Conservation (phyloP, 2,329 filamentous ascomycete species). For the Phaeosphaeriaceae sp. region DNA sequence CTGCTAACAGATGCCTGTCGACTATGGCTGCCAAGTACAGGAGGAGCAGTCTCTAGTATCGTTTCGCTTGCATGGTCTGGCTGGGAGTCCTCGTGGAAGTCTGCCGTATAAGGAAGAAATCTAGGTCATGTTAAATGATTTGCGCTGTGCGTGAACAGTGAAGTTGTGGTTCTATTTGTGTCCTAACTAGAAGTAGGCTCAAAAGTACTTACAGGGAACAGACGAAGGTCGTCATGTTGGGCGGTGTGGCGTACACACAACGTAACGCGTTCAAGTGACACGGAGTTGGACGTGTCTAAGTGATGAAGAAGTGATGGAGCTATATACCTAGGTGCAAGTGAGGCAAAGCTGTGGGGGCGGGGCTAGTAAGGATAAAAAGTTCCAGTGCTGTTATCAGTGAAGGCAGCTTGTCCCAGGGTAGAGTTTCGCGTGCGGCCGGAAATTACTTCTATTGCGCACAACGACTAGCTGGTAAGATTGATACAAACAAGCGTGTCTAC, state of each 20-base stretch:
- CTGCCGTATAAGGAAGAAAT: slow-evolving; percentile 89
- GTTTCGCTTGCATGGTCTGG: slow-evolving; percentile 46
- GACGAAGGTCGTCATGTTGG: slow-evolving; percentile 65
- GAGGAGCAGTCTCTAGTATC: slow-evolving; percentile 23
- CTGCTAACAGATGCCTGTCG: slow-evolving; percentile 55
- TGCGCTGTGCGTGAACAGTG: background rate
- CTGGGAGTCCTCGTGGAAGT: slow-evolving; percentile 67
- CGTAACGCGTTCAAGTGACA: background rate
- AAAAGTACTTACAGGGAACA: slow-evolving; percentile 62
- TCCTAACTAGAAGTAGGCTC: background rate
- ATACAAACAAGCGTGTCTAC: slow-evolving; percentile 7
- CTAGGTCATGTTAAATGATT: slow-evolving; percentile 56
- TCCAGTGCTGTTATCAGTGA: background rate
- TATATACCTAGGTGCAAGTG: background rate
- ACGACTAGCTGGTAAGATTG: background rate
- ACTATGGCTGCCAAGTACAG: slow-evolving; percentile 49
- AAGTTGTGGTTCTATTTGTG: background rate
- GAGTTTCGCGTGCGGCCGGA: background rate
- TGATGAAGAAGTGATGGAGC: slow-evolving; percentile 7
- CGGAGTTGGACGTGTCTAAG: slow-evolving; percentile 3
- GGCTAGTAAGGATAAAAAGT: slow-evolving; percentile 3
- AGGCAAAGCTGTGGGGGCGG: slow-evolving; percentile 1
- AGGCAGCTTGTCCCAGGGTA: background rate
- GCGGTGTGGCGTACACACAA: slow-evolving; percentile 12
- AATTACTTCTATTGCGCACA: background rate